phyloP scores from a whole-genome alignment of 148 eudicot genomes.

The Rhododendron griersonianum region DNA sequence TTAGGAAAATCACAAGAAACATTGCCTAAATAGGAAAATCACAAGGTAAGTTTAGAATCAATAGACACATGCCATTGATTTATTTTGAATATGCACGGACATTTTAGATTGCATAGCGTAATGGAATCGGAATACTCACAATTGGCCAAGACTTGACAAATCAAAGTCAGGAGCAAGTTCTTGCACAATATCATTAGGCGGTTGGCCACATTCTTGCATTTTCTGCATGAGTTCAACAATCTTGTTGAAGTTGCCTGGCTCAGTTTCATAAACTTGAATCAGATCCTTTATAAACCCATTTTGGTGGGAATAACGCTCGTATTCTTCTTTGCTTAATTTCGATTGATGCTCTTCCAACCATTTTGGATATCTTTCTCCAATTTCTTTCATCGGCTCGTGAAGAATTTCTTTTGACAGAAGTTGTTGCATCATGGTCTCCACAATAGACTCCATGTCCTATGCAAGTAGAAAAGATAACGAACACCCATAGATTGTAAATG shows the following conservation, averaged over 20 bases:
- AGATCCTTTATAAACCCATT: slow-evolving; percentile 71
- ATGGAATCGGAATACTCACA: slow-evolving; percentile 49
- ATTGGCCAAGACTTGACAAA: slow-evolving; percentile 73
- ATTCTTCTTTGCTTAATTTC: slow-evolving; percentile 64
- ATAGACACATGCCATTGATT: not conserved
- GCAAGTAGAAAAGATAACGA: not conserved
- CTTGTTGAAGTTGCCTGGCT: slow-evolving; percentile 84
- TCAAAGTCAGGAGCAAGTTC: slow-evolving; percentile 96
- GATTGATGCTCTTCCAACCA: slow-evolving; percentile 88
- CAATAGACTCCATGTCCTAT: slow-evolving; percentile 91
- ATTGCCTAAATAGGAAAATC: not conserved
- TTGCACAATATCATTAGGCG: slow-evolving; percentile 85
- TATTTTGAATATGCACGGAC: not conserved
- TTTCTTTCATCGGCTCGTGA: slow-evolving; percentile 94
- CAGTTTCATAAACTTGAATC: slow-evolving; percentile 75
- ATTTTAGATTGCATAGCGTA: not conserved
- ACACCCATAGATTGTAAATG: not conserved
- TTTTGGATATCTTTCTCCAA: slow-evolving; percentile 84
- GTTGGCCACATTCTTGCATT: slow-evolving; percentile 99
- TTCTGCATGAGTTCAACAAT: slow-evolving; percentile 98
- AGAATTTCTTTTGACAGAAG: slow-evolving; percentile 91
- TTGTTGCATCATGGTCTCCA: slow-evolving; percentile 98
- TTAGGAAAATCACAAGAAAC: too few relatives aligned
- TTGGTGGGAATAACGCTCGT: slow-evolving; percentile 65
- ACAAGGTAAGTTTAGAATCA: not conserved